These are phyloP conservation scores for Chrysoporthe puriensis DNA, from an alignment of 2,329 filamentous ascomycete species.

Conservation along the genomic window DNA sequence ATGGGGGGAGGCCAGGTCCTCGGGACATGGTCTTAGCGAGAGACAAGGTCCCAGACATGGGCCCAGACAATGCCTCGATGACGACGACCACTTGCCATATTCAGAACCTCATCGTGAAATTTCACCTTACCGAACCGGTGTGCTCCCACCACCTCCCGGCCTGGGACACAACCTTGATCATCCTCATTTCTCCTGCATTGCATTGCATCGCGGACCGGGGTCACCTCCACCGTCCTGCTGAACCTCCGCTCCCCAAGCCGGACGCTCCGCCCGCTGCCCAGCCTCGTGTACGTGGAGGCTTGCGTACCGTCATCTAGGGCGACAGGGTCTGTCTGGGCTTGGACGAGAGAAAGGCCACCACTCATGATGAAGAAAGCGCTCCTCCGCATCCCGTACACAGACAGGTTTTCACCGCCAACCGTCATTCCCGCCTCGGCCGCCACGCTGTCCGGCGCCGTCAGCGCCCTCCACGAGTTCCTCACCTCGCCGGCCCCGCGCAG, in stretches of 20 bases:
- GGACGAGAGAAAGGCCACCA: constrained; percentile 21
- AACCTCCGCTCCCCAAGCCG: not conserved
- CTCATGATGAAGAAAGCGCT: constrained; percentile 67
- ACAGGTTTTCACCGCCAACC: constrained; percentile 73
- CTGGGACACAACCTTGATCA: constrained; percentile 1
- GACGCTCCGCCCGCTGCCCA: not conserved
- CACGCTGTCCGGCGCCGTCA: constrained; percentile 72
- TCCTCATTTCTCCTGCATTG: not conserved
- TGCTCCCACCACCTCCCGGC: constrained; percentile 12
- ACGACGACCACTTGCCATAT: constrained; percentile 26
- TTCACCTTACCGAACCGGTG: constrained; percentile 8
- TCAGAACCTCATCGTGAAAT: not conserved
- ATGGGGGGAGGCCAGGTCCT: constrained; percentile 10
- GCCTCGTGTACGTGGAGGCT: constrained; percentile 22
- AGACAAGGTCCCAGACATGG: too few relatives aligned
- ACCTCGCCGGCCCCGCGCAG: constrained; percentile 53
- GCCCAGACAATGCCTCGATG: constrained; percentile 10
- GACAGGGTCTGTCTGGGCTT: constrained; percentile 18
- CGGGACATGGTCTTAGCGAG: not conserved
- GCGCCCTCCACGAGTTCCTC: constrained; percentile 78
- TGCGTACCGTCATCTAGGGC: constrained; percentile 32
- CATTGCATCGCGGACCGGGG: constrained; percentile 1
- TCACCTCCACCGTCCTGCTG: not conserved
- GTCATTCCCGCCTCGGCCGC: constrained; percentile 75
- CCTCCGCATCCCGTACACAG: constrained; percentile 90